Conservation (phyloP, 2,329 filamentous ascomycete genomes). For the Huntiella moniliformis region DNA sequence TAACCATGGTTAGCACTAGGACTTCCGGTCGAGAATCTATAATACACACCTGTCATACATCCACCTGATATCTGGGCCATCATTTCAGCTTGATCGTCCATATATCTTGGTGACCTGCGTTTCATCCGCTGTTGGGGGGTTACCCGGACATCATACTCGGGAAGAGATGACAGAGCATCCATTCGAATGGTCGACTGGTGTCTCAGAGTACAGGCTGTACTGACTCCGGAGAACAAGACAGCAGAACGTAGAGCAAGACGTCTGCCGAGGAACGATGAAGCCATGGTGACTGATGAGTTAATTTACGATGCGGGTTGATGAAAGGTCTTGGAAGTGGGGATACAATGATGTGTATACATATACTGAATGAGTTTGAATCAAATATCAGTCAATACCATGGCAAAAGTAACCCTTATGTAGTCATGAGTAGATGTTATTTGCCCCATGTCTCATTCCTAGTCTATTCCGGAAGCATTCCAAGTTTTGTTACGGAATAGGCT, state of each 20-base stretch:
- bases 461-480: no score
- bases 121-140: not conserved
- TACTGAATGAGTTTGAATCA: no score
- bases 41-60: slow-evolving; percentile 28
- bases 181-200: slow-evolving; percentile 1
- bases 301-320: no score
- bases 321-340: no score
- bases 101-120: not conserved
- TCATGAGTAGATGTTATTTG: no score
- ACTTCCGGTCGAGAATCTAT: not conserved
- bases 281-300: no score
- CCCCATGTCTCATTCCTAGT: no score
- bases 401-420: no score
- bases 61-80: slow-evolving; percentile 31
- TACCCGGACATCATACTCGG: not conserved
- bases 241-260: slow-evolving; percentile 1
- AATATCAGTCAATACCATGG: no score
- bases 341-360: no score
- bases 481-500: no score
- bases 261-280: not conserved
- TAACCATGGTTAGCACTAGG: not conserved
- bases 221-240: not conserved
- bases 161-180: slow-evolving; percentile 2
- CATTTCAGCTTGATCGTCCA: slow-evolving; percentile 4
- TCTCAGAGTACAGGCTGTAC: not conserved